Base-by-base conservation (phyloP, 495 filamentous ascomycete species). In the Trypethelium eluteriae region DNA sequence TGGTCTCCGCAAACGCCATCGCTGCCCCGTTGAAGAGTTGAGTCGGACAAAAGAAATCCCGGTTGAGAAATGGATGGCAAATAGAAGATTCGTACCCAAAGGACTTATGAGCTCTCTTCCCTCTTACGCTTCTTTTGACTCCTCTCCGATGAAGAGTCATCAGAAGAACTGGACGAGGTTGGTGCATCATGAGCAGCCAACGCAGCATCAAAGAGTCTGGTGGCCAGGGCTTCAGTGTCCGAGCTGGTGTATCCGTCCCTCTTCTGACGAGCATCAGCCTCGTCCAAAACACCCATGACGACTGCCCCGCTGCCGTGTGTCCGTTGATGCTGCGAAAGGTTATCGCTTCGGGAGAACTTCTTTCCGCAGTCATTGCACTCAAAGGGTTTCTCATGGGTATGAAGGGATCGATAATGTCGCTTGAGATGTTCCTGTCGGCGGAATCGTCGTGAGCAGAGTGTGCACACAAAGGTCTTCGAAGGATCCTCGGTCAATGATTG, bases 341-440 rank as follows among this genome's bases (percentile, higher is more conserved):
- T 99, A 78, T 99, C 95, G 71, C 89, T 93, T 66, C 95, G 89
- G 1, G 94, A 98, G 81, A 98, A 99, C 81, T 96, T 96, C 86
- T 99, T 99, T 67, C 94, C 93, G 71, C 95, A 99, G 79, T 98
- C 93, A 67, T 85, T 80, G 79, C 95, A 99, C 77, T 96, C 91
- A 75, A 98, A 98, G 6, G 95, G 95, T 86, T 99, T 99, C 67
- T 98, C 94, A 71, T 95, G 87, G 2, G 95, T 99, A 81, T 98
- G 95, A 53, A 99, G 90, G 47, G 95, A 98, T 57, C 95, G 87
- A 82, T 96, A 96, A 81, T 99, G 95, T 67, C 95, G 91, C 86
- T 98, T 98, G 66, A 99, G 88, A 73, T 99, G 95, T 76, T 99
- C 95, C 76, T 98, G 95, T 67, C 95, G 91, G 68, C 95, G 91